Evolutionary conservation across 345 rosid species (phyloP).

Genomic region (Camelina neglecta): DNA sequence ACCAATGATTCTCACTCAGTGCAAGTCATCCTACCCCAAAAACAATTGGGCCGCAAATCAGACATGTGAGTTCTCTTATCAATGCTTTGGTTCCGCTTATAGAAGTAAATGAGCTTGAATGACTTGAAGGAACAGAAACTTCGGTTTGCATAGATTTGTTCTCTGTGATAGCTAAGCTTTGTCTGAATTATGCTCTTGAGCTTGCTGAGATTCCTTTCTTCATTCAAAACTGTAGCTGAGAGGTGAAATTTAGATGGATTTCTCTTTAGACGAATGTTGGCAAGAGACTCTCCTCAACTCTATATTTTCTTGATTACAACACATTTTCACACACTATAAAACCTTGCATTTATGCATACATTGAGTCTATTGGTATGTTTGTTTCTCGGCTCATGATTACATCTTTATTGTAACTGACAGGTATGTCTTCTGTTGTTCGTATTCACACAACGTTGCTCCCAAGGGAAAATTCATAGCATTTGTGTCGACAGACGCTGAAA

Average conservation of each 20-base stretch:
- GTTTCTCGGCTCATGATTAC: conserved; percentile 12
- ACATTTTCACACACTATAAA: neutral
- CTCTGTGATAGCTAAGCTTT: conserved; percentile 15
- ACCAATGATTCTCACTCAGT: conserved; percentile 51
- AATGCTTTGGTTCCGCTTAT: conserved; percentile 1
- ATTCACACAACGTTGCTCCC: conserved; percentile 89
- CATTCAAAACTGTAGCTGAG: neutral
- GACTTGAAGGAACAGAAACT: neutral
- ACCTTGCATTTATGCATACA: neutral
- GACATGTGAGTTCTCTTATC: conserved; percentile 54
- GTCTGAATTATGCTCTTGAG: conserved; percentile 13
- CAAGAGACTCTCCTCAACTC: neutral
- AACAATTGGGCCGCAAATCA: conserved; percentile 50
- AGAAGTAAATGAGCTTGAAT: conserved; percentile 20
- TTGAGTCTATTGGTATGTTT: conserved; percentile 18
- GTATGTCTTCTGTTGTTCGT: conserved; percentile 93
- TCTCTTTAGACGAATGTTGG: conserved; percentile 13
- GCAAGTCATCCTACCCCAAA: conserved; percentile 51
- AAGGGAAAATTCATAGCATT: conserved; percentile 93
- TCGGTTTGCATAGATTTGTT: neutral
- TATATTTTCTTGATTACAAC: neutral
- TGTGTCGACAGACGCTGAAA: conserved; percentile 90
- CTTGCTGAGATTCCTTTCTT: neutral
- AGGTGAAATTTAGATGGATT: neutral
- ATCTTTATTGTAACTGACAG: conserved; percentile 47